Conservation (phyloP, 352 stramenopile genomes). For the Aphanomyces astaci region DNA sequence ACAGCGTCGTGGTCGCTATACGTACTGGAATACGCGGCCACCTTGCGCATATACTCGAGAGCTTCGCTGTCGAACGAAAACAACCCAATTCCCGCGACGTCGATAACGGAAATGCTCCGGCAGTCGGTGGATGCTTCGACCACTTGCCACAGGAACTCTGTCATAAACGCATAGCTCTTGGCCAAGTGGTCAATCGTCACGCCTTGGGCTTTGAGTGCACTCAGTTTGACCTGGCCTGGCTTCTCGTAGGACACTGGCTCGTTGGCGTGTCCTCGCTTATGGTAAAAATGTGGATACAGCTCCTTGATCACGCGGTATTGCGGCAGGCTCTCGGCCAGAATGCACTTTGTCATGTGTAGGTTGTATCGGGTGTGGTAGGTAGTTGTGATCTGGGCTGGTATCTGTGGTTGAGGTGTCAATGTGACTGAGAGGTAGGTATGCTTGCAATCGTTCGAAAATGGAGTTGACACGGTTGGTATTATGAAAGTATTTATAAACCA, state of each 20-base stretch:
- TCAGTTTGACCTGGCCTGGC: conserved; percentile 76
- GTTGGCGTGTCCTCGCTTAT: conserved; percentile 66
- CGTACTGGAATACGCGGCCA: conserved; percentile 56
- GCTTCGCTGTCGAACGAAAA: conserved; percentile 74
- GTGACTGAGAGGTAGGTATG: not conserved
- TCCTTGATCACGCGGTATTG: conserved; percentile 83
- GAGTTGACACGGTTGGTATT: too few species aligned
- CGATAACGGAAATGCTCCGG: conserved; percentile 75
- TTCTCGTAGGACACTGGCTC: conserved; percentile 85
- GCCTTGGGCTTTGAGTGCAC: conserved; percentile 66
- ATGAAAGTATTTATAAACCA: too few species aligned
- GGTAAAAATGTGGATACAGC: conserved; percentile 87
- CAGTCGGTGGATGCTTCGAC: conserved; percentile 63
- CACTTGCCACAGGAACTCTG: conserved; percentile 79
- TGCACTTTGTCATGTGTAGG: not conserved
- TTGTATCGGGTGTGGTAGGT: not conserved
- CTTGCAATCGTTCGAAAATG: not conserved
- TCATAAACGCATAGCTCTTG: conserved; percentile 80
- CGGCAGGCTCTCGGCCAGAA: conserved; percentile 18
- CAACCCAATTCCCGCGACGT: conserved; percentile 74
- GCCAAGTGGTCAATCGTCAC: conserved; percentile 69
- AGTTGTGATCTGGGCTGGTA: too few species aligned
- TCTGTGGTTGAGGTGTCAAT: not conserved
- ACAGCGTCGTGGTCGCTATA: too few species aligned
- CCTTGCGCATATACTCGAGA: conserved; percentile 76